Base-by-base conservation (phyloP, 306 rosid genomes). In the Purshia tridentata region DNA sequence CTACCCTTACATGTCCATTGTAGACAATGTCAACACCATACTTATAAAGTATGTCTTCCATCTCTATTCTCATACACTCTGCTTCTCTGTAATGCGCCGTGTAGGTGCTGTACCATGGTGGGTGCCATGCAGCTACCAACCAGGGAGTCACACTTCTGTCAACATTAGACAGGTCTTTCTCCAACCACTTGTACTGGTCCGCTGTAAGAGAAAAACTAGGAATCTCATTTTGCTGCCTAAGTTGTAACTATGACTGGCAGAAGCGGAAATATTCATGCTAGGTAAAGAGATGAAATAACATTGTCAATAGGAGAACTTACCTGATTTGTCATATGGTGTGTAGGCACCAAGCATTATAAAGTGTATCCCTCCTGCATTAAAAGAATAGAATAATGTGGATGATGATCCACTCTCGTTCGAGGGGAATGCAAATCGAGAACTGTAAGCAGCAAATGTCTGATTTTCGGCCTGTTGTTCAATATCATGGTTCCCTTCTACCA, bases 21-120 rank as follows among this genome's bases (percentile, higher is more conserved):
- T 91, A 93, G 83, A 93, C 91, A 50, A 93, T 29, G 81, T 93
- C 98, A 29, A 93, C 91, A 9, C 90, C 77, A 69, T 86, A 81
- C 49, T 79, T 39, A 67, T 93, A 91, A 40, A 93, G 82, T 45
- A 89, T 77, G 47, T 89, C 97, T 83, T 93, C 98, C 92, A 89
- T 86, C 44, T 80, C 87, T 19, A 88, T 86, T 86, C 86, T 85
- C 98, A 93, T 93, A 61, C 98, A 91, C 82, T 93, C 98, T 8
- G 77, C 97, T 85, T 91, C 98, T 86, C 94, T 88, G 71, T 91
- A 93, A 73, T 91, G 97, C 29, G 97, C 69, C 58, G 55, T 81
- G 84, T 88, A 93, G 64, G 90, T 91, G 90, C 92, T 93, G 80
- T 93, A 91, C 98, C 97, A 93, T 41, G 97, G 97, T 23, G 96